These are phyloP conservation scores for Dendrocalamus latiflorus DNA, from an alignment of 202 grass and related monocot species.

Conservation along the genomic window DNA sequence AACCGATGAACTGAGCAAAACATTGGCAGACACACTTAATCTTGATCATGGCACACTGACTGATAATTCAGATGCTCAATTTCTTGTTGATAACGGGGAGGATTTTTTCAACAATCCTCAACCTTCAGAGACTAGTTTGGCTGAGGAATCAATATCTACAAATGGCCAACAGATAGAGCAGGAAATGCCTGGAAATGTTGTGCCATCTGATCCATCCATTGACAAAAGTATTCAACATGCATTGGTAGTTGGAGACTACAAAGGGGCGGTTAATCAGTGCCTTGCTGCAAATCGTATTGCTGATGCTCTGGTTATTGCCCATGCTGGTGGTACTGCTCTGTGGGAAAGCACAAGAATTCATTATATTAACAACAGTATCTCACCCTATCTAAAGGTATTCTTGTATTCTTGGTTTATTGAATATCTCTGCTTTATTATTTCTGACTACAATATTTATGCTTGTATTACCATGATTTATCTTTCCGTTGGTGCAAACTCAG, in stretches of 20 bases:
- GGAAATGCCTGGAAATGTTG: conserved; percentile 48
- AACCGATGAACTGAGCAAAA: conserved; percentile 61
- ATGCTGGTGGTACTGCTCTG: conserved; percentile 80
- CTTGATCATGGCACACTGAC: conserved; percentile 40
- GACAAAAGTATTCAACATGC: conserved; percentile 89
- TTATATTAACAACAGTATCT: conserved; percentile 78
- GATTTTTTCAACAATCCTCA: conserved; percentile 98
- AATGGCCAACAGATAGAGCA: conserved; percentile 45
- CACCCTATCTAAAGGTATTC: conserved; percentile 81
- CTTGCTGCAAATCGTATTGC: conserved; percentile 91
- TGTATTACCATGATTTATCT: conserved; percentile 17
- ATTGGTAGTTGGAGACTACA: conserved; percentile 95
- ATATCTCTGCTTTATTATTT: conserved; percentile 11
- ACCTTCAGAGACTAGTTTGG: conserved; percentile 42
- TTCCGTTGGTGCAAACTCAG: conserved; percentile 38
- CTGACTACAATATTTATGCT: neutral
- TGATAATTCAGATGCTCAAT: conserved; percentile 45
- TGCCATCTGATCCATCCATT: conserved; percentile 45
- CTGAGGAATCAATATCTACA: conserved; percentile 47
- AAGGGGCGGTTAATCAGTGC: conserved; percentile 79
- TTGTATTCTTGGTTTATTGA: conserved; percentile 2
- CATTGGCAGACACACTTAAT: conserved; percentile 59
- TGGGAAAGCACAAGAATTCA: conserved; percentile 84
- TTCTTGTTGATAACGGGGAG: conserved; percentile 79
- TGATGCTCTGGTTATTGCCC: conserved; percentile 98